Evolutionary conservation across 2,329 filamentous ascomycete genomes (phyloP).

Genomic region (Ophiostoma triangulosporum): DNA sequence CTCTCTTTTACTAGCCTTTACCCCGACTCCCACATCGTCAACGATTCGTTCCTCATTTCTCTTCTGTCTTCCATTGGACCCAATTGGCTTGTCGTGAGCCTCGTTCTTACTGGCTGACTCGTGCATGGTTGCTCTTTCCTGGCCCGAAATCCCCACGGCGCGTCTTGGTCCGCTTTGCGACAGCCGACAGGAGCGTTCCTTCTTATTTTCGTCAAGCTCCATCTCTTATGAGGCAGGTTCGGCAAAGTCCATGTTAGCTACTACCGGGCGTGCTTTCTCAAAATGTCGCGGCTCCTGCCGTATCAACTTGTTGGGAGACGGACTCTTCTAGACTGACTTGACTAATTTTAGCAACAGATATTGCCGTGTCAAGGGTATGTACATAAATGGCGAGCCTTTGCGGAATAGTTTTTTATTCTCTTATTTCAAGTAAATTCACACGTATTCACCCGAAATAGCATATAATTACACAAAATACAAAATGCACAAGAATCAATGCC

Average conservation of each 20-base stretch:
- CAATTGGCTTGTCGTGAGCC: background rate
- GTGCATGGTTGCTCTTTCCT: slow-evolving; percentile 1
- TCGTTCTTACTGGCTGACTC: background rate
- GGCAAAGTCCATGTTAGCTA: background rate
- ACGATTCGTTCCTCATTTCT: background rate
- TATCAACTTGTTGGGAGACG: too few species aligned
- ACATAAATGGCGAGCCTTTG: too few species aligned
- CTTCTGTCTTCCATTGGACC: background rate
- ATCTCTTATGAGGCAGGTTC: background rate
- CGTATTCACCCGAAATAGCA: too few species aligned
- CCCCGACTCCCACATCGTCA: slow-evolving; percentile 3
- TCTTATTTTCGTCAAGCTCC: slow-evolving; percentile 9
- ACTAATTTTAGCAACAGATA: too few species aligned
- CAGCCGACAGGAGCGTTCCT: slow-evolving; percentile 5
- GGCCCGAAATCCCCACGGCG: slow-evolving; percentile 6
- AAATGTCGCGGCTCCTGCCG: too few species aligned
- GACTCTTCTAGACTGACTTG: too few species aligned
- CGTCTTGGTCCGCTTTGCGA: background rate
- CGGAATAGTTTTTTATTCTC: too few species aligned
- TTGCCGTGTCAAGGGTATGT: too few species aligned
- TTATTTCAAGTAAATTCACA: too few species aligned
- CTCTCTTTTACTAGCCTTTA: slow-evolving; percentile 1
- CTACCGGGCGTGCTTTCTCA: background rate
- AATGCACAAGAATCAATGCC: background rate
- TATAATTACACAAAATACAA: too few species aligned